Evolutionary conservation across 2,329 filamentous ascomycete genomes (phyloP).

Genomic region (Sphaceloma murrayae): DNA sequence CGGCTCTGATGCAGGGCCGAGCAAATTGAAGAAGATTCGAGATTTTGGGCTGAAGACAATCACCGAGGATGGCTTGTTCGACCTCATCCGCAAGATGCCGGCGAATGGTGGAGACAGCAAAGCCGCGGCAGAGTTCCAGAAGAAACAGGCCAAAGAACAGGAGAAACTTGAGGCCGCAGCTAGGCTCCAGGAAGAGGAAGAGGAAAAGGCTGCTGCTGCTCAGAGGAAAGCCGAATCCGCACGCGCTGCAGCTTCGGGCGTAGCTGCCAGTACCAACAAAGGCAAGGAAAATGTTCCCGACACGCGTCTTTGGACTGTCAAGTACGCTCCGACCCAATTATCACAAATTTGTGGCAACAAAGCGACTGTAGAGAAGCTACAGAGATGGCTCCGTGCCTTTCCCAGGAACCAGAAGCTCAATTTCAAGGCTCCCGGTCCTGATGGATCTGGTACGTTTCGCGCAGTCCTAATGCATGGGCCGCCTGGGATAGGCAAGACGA

Average conservation of each 20-base stretch:
- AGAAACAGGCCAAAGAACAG: constrained; percentile 77
- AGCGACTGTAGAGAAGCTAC: constrained; percentile 75
- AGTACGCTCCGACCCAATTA: constrained; percentile 80
- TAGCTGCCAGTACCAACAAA: constrained; percentile 26
- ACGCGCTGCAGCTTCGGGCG: constrained; percentile 36
- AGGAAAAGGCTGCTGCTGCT: constrained; percentile 46
- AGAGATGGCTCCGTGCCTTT: constrained; percentile 78
- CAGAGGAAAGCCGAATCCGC: constrained; percentile 31
- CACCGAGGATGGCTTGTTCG: constrained; percentile 83
- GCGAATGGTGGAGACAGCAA: constrained; percentile 80
- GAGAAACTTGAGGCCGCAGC: constrained; percentile 72
- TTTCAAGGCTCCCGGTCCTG: constrained; percentile 73
- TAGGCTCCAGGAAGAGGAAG: constrained; percentile 75
- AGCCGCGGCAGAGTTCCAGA: constrained; percentile 72
- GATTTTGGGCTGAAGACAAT: constrained; percentile 79
- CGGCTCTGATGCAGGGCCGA: constrained; percentile 82
- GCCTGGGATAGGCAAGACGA: constrained; percentile 95
- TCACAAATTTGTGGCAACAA: constrained; percentile 96
- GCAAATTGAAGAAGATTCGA: constrained; percentile 79
- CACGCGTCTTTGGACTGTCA: constrained; percentile 79
- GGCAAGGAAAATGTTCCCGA: constrained; percentile 34
- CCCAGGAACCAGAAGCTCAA: constrained; percentile 65
- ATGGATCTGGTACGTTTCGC: constrained; percentile 72
- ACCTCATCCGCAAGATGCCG: constrained; percentile 70
- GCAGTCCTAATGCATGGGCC: constrained; percentile 94